Percentiles rank a stretch among this genome's conserved stretches.
Conservation (phyloP, 2,329 filamentous ascomycete species). For the Fusarium chuoi region DNA sequence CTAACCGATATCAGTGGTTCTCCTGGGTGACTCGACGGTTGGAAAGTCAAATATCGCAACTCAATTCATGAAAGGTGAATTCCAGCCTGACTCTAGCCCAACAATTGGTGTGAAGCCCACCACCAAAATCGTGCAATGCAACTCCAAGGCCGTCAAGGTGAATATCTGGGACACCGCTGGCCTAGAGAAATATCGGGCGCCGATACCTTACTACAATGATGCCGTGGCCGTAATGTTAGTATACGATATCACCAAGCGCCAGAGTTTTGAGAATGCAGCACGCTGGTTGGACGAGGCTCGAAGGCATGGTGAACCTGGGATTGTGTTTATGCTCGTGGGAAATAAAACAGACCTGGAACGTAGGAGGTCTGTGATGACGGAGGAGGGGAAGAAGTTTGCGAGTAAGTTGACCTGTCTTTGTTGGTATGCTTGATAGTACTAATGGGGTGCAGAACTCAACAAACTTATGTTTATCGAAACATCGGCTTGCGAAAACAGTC, state of each 20-base stretch:
- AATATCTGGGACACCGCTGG: constrained; percentile 9
- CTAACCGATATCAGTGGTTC: neutral
- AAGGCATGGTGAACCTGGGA: neutral
- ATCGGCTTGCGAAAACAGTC: neutral
- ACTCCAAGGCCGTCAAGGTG: neutral
- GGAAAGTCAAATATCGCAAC: constrained; percentile 9
- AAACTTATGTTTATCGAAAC: constrained; percentile 4
- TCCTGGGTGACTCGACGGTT: neutral
- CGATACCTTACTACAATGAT: neutral
- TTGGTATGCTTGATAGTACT: accelerated
- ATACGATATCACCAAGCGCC: neutral
- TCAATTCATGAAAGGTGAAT: neutral
- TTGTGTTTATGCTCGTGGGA: neutral
- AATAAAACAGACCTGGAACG: constrained; percentile 8
- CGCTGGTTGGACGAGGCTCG: neutral
- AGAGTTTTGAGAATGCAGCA: neutral
- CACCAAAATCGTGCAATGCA: neutral
- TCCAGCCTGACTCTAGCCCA: neutral
- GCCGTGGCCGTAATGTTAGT: neutral
- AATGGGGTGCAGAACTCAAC: neutral
- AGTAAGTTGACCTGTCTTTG: neutral
- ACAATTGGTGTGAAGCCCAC: constrained; percentile 1
- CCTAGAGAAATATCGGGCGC: neutral
- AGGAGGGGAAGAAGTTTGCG: neutral
- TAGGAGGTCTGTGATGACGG: neutral